phyloP scores from a whole-genome alignment of 257 asterid species.

The Nicotiana attenuata region DNA sequence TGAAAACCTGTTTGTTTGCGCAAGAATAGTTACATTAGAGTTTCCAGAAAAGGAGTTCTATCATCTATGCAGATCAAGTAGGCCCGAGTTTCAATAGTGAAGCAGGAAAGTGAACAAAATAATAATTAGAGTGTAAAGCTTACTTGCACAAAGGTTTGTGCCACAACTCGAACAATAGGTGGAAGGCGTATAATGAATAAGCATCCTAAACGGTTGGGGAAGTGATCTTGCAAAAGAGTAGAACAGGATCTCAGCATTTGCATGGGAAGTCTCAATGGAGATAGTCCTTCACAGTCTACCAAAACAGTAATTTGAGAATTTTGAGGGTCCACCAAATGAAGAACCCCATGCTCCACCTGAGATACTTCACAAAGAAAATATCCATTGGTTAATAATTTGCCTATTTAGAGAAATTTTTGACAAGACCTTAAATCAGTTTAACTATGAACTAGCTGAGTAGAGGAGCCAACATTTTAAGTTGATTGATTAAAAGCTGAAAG shows the following conservation, averaged over 20 bases:
- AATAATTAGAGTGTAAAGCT: slow-evolving; percentile 14
- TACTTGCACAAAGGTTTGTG: slow-evolving; percentile 83
- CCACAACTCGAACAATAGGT: slow-evolving; percentile 77
- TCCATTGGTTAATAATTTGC: slow-evolving; percentile 19
- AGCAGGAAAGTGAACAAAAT: neutral
- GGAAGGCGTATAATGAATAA: slow-evolving; percentile 73
- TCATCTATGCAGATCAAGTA: neutral
- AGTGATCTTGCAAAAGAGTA: slow-evolving; percentile 79
- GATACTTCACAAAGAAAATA: slow-evolving; percentile 61
- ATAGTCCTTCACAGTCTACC: slow-evolving; percentile 66
- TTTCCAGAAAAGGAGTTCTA: neutral
- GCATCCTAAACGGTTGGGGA: slow-evolving; percentile 79
- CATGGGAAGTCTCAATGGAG: slow-evolving; percentile 82
- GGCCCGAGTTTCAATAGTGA: neutral
- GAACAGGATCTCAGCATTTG: slow-evolving; percentile 75
- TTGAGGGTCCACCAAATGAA: slow-evolving; percentile 51
- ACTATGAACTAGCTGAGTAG: neutral
- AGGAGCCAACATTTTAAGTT: neutral
- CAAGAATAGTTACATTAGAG: slow-evolving; percentile 3
- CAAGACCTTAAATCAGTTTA: neutral
- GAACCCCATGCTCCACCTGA: slow-evolving; percentile 89
- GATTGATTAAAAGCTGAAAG: neutral
- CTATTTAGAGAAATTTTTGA: neutral
- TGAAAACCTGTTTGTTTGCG: slow-evolving; percentile 53
- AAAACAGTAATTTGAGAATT: slow-evolving; percentile 74